These are phyloP conservation scores for Diaporthe ampelina DNA, from an alignment of 2,329 filamentous ascomycete species.

Conservation along the genomic window DNA sequence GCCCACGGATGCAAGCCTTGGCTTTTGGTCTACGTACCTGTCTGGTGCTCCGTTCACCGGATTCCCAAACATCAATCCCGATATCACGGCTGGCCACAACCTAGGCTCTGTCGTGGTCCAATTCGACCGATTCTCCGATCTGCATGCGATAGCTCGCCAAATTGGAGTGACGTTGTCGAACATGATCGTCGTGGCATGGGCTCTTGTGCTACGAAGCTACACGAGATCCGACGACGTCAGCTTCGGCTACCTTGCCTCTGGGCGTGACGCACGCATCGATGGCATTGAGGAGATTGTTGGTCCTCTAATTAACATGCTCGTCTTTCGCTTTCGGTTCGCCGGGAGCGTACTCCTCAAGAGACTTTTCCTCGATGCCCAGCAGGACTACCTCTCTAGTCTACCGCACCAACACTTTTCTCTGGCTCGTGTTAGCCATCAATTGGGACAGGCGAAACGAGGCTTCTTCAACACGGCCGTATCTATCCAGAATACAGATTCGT, in stretches of 20 bases:
- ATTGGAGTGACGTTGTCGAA: conserved; percentile 45
- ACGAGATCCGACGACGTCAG: conserved; percentile 44
- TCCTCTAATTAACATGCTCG: conserved; percentile 14
- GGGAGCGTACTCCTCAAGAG: not conserved
- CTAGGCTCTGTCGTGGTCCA: conserved; percentile 2
- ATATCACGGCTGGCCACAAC: not conserved
- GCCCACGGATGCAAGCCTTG: not conserved
- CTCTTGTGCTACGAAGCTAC: conserved; percentile 45
- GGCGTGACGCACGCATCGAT: conserved; percentile 5
- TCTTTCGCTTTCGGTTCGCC: conserved; percentile 2
- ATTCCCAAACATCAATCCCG: not conserved
- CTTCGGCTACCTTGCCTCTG: conserved; percentile 45
- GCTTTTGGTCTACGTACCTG: conserved; percentile 42
- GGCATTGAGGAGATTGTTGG: conserved; percentile 1
- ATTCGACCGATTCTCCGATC: not conserved
- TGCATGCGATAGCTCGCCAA: conserved; percentile 31
- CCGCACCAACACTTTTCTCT: conserved; percentile 13
- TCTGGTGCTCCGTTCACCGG: conserved; percentile 31
- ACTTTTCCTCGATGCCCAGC: not conserved
- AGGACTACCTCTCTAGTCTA: conserved; percentile 1
- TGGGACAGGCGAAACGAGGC: conserved; percentile 4
- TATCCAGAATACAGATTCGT: not conserved
- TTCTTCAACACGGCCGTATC: conserved; percentile 8
- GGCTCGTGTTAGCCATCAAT: conserved; percentile 4
- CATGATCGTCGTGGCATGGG: conserved; percentile 47